Conservation (phyloP, 371 early-diverging fungal species). For the Lichtheimia ornata region DNA sequence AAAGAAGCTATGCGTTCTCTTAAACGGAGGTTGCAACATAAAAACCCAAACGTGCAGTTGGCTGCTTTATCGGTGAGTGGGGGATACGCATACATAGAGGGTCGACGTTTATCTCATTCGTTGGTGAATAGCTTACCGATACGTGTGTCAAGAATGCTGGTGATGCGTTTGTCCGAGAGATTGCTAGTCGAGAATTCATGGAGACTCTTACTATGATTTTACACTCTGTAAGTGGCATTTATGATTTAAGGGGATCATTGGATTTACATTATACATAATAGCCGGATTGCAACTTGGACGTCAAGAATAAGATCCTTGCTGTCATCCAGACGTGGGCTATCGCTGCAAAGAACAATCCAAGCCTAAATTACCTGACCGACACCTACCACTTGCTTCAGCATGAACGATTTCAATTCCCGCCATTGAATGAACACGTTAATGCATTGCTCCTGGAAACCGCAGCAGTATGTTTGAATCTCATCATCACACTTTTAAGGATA, state of each 20-base stretch:
- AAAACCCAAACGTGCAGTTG: conserved; percentile 93
- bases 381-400: conserved; percentile 75
- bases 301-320: conserved; percentile 66
- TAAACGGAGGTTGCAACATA: conserved; percentile 76
- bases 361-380: conserved; percentile 74
- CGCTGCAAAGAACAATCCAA: conserved; percentile 73
- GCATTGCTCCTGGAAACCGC: conserved; percentile 69
- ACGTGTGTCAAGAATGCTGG: conserved; percentile 95
- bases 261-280: conserved; percentile 4
- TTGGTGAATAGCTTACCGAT: conserved; percentile 70
- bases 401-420: conserved; percentile 65
- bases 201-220: conserved; percentile 74
- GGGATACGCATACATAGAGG: not conserved
- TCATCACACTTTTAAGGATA: conserved; percentile 1
- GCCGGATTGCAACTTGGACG: conserved; percentile 65
- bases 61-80: conserved; percentile 76
- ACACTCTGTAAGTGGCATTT: conserved; percentile 43
- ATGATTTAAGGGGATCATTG: not conserved
- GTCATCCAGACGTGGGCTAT: conserved; percentile 89
- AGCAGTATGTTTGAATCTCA: conserved; percentile 46
- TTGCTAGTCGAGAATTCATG: conserved; percentile 88
- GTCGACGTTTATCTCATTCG: not conserved
- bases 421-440: conserved; percentile 47
- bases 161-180: conserved; percentile 78
- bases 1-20: conserved; percentile 77